Evolutionary conservation across 2,329 filamentous ascomycete genomes (phyloP).

Genomic region (Leptographium flavum): DNA sequence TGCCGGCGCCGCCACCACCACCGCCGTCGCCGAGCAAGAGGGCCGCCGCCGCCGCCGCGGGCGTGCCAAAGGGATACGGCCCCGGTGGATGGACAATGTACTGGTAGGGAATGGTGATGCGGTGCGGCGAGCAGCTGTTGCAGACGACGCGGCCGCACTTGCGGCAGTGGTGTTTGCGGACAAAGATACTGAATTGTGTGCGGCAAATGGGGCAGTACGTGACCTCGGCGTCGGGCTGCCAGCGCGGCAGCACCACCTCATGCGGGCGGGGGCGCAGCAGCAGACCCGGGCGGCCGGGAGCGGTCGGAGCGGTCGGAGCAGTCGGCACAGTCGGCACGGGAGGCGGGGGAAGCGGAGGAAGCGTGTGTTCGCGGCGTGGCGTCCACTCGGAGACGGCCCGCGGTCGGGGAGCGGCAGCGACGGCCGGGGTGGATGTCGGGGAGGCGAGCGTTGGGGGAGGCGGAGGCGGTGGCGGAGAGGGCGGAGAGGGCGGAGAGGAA

Average conservation of each 20-base stretch:
- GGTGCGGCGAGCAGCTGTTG: conserved; percentile 76
- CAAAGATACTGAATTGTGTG: conserved; percentile 67
- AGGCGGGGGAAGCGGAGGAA: background rate
- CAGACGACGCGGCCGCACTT: conserved; percentile 94
- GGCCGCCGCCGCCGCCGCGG: background rate
- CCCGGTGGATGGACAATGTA: conserved; percentile 75
- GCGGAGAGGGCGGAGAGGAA: no score
- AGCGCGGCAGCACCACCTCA: conserved; percentile 52
- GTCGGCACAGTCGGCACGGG: no score
- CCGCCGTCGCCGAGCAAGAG: conserved; percentile 8
- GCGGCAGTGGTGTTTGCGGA: conserved; percentile 86
- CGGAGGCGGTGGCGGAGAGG: background rate
- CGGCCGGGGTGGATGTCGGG: background rate
- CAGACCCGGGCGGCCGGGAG: no score
- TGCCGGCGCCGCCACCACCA: no score
- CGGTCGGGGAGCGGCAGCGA: background rate
- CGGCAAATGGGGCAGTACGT: conserved; percentile 74
- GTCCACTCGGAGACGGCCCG: background rate
- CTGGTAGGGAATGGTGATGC: conserved; percentile 85
- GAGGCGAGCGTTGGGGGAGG: background rate
- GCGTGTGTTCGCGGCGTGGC: background rate
- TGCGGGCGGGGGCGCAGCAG: conserved; percentile 9
- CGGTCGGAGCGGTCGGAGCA: background rate
- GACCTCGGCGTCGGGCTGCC: conserved; percentile 81
- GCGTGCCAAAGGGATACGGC: conserved; percentile 15